These are phyloP conservation scores for Hanseniaspora occidentalis DNA, from an alignment of 805 yeast species.

Conservation along the genomic window DNA sequence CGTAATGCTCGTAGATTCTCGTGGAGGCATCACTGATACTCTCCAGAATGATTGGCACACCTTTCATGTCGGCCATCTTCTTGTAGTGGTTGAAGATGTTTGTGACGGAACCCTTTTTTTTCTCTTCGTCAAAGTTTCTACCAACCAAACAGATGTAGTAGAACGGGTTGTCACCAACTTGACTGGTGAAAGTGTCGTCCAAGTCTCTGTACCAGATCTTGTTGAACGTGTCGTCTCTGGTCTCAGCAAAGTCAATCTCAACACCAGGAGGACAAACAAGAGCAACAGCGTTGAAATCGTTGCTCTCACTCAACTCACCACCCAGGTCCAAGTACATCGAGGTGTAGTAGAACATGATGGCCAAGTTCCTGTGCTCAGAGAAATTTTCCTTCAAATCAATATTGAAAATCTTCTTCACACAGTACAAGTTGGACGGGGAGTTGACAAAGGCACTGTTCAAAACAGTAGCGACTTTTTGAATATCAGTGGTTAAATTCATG, in stretches of 20 bases:
- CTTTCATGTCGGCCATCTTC: slow-evolving; percentile 18
- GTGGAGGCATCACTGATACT: slow-evolving; percentile 23
- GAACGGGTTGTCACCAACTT: slow-evolving; percentile 15
- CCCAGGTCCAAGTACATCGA: slow-evolving; percentile 19
- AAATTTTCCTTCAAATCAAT: slow-evolving; percentile 14
- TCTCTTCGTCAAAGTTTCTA: slow-evolving; percentile 18
- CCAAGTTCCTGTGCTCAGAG: slow-evolving; percentile 15
- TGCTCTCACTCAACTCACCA: slow-evolving; percentile 22
- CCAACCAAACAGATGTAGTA: slow-evolving; percentile 24
- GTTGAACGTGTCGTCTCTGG: slow-evolving; percentile 20
- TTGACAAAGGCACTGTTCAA: slow-evolving; percentile 19
- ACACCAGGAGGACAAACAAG: slow-evolving; percentile 19
- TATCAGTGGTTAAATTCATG: slow-evolving; percentile 14
- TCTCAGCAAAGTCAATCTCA: slow-evolving; percentile 15
- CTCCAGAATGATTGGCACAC: slow-evolving; percentile 23
- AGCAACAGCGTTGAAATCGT: slow-evolving; percentile 24
- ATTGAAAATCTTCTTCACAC: slow-evolving; percentile 20
- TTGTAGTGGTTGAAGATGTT: slow-evolving; percentile 20
- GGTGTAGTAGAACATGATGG: slow-evolving; percentile 16
- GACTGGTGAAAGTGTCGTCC: slow-evolving; percentile 4
- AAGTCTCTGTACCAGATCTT: slow-evolving; percentile 18
- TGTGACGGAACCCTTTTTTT: slow-evolving; percentile 22
- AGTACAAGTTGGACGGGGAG: slow-evolving; percentile 18
- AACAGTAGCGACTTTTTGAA: slow-evolving; percentile 17
- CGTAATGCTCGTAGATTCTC: slow-evolving; percentile 24